A percentile compares a stretch with the other conserved stretches of the same genome.
These are phyloP conservation scores for Chlamydomonas asymmetrica DNA, from an alignment of 139 green algal genomes.

Conservation along the genomic window DNA sequence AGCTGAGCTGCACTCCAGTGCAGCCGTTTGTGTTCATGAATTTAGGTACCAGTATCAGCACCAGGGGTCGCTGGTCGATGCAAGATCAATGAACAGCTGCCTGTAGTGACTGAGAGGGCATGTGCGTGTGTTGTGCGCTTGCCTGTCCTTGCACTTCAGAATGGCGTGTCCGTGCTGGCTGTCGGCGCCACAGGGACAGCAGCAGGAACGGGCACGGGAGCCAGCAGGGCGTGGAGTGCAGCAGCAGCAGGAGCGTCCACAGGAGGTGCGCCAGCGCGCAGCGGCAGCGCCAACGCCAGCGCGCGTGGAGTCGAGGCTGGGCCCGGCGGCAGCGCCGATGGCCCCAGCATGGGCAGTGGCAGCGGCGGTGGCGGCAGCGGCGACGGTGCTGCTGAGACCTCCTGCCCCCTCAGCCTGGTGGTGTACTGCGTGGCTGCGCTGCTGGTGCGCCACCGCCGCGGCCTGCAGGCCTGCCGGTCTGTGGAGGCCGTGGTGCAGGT, in stretches of 20 bases:
- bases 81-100: too few relatives aligned
- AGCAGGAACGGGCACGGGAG: not conserved
- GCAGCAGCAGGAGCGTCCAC: not conserved
- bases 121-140: too few relatives aligned
- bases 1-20: too few relatives aligned
- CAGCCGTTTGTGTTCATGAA: too few relatives aligned
- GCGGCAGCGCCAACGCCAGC: not conserved
- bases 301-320: not conserved
- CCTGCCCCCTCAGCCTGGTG: not conserved
- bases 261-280: not conserved
- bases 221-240: not conserved
- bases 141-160: too few relatives aligned
- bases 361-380: not conserved
- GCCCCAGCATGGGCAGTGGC: not conserved
- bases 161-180: too few relatives aligned
- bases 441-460: not conserved
- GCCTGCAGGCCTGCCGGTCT: not conserved
- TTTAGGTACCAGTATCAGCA: too few relatives aligned
- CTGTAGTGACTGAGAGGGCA: too few relatives aligned
- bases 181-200: too few relatives aligned
- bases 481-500: conserved; percentile 26
- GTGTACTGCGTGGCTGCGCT: conserved; percentile 1
- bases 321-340: not conserved
- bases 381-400: not conserved
- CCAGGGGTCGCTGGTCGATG: too few relatives aligned